phyloP scores from a whole-genome alignment of 225 moss, liverwort and hornwort genomes.

The Polytrichum commune region DNA sequence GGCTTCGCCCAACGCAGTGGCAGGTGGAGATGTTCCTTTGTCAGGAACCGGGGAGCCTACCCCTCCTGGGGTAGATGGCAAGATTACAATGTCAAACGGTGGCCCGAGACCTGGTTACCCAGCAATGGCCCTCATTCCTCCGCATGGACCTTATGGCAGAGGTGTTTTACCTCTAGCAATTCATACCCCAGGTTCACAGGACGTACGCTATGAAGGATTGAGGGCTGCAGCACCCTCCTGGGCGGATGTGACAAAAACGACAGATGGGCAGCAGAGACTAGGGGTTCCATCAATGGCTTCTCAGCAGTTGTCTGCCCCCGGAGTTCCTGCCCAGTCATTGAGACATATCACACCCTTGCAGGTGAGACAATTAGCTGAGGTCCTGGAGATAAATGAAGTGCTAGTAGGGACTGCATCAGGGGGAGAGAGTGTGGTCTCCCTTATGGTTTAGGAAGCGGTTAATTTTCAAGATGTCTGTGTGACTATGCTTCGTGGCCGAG shows the following conservation, averaged over 20 bases:
- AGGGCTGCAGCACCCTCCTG: slow-evolving; percentile 88
- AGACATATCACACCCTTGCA: slow-evolving; percentile 76
- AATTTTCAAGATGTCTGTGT: not conserved
- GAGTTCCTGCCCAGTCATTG: slow-evolving; percentile 67
- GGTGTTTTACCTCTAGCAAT: slow-evolving; percentile 84
- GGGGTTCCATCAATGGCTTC: slow-evolving; percentile 63
- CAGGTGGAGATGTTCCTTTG: slow-evolving; percentile 58
- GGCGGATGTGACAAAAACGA: slow-evolving; percentile 80
- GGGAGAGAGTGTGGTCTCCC: not conserved
- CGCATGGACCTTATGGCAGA: slow-evolving; percentile 84
- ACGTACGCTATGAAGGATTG: slow-evolving; percentile 83
- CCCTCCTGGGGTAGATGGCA: slow-evolving; percentile 86
- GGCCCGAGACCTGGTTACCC: slow-evolving; percentile 85
- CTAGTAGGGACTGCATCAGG: not conserved
- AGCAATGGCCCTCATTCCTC: slow-evolving; percentile 66
- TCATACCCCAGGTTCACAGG: slow-evolving; percentile 68
- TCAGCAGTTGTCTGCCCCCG: slow-evolving; percentile 71
- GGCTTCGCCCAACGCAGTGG: slow-evolving; percentile 52
- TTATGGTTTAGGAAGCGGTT: not conserved
- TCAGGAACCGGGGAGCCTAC: slow-evolving; percentile 70
- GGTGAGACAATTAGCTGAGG: slow-evolving; percentile 30
- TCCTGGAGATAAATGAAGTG: not conserved
- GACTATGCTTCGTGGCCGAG: too few relatives aligned
- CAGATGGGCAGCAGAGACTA: slow-evolving; percentile 76
- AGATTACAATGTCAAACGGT: slow-evolving; percentile 49